These are phyloP conservation scores for Fusarium sterilihyphosum DNA, from an alignment of 2,329 filamentous ascomycete genomes.

Conservation along the genomic window DNA sequence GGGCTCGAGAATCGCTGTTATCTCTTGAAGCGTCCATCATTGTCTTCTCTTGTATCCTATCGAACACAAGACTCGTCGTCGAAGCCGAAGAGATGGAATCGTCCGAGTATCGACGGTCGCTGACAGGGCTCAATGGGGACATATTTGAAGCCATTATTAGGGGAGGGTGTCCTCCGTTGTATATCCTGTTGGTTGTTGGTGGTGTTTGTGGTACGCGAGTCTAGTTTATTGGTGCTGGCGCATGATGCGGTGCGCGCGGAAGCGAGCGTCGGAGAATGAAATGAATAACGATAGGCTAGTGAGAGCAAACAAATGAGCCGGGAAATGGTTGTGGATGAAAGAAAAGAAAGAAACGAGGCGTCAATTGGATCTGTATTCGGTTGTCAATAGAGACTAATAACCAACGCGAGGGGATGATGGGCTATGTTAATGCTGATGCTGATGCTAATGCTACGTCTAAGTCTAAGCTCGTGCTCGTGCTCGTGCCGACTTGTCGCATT, in stretches of 20 bases:
- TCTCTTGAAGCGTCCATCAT: constrained; percentile 46
- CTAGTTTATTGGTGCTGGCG: constrained; percentile 14
- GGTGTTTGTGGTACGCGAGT: constrained; percentile 10
- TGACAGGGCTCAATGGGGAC: constrained; percentile 21
- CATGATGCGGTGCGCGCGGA: constrained; percentile 31
- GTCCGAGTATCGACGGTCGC: constrained; percentile 51
- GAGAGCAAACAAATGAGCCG: constrained; percentile 3
- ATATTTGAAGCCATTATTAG: constrained; percentile 31
- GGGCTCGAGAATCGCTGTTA: constrained; percentile 47
- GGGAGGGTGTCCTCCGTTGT: constrained; percentile 1
- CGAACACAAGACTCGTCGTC: constrained; percentile 84
- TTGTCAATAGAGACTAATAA: constrained; percentile 36
- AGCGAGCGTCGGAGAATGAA: constrained; percentile 6
- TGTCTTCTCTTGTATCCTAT: constrained; percentile 72
- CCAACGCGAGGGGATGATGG: constrained; percentile 10
- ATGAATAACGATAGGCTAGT: constrained; percentile 17
- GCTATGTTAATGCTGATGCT: background rate
- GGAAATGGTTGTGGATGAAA: background rate
- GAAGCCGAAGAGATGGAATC: constrained; percentile 80
- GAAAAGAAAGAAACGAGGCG: constrained; percentile 16
- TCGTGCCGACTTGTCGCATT: constrained; percentile 23
- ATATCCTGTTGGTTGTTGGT: background rate
- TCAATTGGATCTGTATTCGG: constrained; percentile 32
- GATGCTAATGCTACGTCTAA: background rate
- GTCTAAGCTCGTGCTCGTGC: constrained; percentile 23